These are phyloP conservation scores for Diatrype stigma DNA, from an alignment of 2,329 filamentous ascomycete genomes.

Conservation along the genomic window DNA sequence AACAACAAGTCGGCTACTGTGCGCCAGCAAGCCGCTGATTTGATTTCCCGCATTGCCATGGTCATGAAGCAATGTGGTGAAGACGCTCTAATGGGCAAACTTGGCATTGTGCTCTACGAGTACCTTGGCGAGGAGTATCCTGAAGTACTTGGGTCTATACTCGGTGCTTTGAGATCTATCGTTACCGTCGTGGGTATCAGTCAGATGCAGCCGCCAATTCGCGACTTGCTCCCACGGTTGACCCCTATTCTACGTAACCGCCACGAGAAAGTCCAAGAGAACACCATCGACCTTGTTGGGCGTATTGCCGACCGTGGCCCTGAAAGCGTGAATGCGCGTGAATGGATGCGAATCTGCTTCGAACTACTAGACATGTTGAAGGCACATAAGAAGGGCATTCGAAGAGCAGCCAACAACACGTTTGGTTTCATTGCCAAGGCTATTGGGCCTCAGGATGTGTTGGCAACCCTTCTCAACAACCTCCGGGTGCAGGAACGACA, in stretches of 20 bases:
- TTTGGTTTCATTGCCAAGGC: conserved; percentile 99
- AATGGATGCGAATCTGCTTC: conserved; percentile 99
- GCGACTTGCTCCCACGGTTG: conserved; percentile 87
- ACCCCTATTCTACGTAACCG: conserved; percentile 98
- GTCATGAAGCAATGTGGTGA: conserved; percentile 99
- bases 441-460: conserved; percentile 94
- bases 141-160: conserved; percentile 92
- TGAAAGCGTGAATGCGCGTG: conserved; percentile 91
- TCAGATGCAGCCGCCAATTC: conserved; percentile 97
- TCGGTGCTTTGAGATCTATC: conserved; percentile 90
- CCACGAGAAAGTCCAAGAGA: conserved; percentile 98
- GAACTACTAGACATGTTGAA: conserved; percentile 99
- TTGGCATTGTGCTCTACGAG: conserved; percentile 92
- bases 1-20: conserved; percentile 99
- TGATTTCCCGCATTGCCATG: conserved; percentile 95
- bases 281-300: conserved; percentile 95
- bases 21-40: conserved; percentile 91
- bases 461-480: conserved; percentile 94
- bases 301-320: conserved; percentile 96
- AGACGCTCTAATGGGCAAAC: conserved; percentile 91
- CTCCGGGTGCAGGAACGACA: conserved; percentile 95
- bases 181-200: conserved; percentile 97
- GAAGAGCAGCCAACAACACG: conserved; percentile 96
- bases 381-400: conserved; percentile 98
- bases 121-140: conserved; percentile 98